Evolutionary conservation across 345 rosid species (phyloP).

Genomic region (Arabis hirsuta): DNA sequence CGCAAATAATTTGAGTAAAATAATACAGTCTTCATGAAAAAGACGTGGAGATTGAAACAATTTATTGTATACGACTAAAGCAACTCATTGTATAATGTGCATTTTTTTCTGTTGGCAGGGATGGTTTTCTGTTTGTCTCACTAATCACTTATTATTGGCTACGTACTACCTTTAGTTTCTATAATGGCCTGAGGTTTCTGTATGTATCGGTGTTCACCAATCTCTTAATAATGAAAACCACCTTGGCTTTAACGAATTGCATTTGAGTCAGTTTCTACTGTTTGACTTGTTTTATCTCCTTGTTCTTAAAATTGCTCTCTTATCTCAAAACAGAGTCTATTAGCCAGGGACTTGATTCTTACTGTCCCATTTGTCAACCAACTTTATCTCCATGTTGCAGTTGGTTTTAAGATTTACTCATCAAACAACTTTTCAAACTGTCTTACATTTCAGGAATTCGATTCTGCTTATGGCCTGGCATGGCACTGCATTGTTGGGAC

Average conservation of each 20-base stretch:
- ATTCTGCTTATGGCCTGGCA: too few relatives aligned
- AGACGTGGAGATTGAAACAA: too few relatives aligned
- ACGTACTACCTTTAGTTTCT: neutral
- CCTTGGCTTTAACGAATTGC: neutral
- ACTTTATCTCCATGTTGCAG: neutral
- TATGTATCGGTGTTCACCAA: neutral
- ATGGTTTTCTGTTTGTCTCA: neutral
- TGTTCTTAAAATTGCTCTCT: neutral
- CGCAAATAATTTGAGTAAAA: neutral
- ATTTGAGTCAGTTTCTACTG: constrained; percentile 15
- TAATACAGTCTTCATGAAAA: neutral
- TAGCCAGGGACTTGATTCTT: neutral
- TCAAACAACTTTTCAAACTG: neutral
- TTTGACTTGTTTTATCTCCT: neutral
- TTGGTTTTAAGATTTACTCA: neutral
- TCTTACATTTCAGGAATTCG: neutral
- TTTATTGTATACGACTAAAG: too few relatives aligned
- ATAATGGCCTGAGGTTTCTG: too few relatives aligned
- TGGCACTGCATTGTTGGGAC: constrained; percentile 31
- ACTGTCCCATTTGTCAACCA: neutral
- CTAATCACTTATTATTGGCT: constrained; percentile 1
- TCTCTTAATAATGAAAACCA: constrained; percentile 11
- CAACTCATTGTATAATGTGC: too few relatives aligned
- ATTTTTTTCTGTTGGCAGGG: neutral
- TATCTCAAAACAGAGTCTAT: neutral